Evolutionary conservation across 1,284 basidiomycete species (phyloP), one percentile per base, ranked within the genome.

Genomic region (Rugiboletus extremiorientalis): DNA sequence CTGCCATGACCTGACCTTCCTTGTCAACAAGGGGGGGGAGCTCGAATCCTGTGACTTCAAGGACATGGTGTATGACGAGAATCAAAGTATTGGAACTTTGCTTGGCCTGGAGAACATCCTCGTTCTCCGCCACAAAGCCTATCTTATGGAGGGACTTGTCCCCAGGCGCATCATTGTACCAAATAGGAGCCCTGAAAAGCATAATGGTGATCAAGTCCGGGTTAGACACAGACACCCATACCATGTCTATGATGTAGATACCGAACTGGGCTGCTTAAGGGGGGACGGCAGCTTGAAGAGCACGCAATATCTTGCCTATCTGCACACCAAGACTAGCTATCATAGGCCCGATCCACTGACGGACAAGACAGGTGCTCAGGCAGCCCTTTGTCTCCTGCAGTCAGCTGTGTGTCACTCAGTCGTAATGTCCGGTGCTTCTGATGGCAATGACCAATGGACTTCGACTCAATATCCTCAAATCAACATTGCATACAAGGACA

Each of bases 301-400:
- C 60, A 68, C 65, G 30, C 63, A 74, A 5, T 77, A 72, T 60
- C 73, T 71, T 48, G 67, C 74, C 0, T 73, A 76, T 44, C 66
- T 83, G 14, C 79, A 82, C 42, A 76, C 77, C 6, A 36, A 76
- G 15, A 79, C 76, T 0, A 73, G 73, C 48, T 8, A 7, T 2
- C 69, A 70, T 36, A 68, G 77, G 5, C 71, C 76, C 7, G 81
- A 83, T 58, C 77, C 77, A 6, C 64, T 83, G 22, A 77, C 76
- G 0, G 61, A 70, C 12, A 72, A 67, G 27, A 79, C 77, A 0
- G 81, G 81, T 5, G 76, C 72, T 2, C 74, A 79, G 51, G 73
- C 79, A 54, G 79, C 79, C 8, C 62, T 81, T 20, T 54, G 59
- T 27, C 68, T 74, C 37, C 60, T 81, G 14, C 56, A 55, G 4